phyloP scores from a whole-genome alignment of 805 yeast species.

The Priceomyces haplophilus region DNA sequence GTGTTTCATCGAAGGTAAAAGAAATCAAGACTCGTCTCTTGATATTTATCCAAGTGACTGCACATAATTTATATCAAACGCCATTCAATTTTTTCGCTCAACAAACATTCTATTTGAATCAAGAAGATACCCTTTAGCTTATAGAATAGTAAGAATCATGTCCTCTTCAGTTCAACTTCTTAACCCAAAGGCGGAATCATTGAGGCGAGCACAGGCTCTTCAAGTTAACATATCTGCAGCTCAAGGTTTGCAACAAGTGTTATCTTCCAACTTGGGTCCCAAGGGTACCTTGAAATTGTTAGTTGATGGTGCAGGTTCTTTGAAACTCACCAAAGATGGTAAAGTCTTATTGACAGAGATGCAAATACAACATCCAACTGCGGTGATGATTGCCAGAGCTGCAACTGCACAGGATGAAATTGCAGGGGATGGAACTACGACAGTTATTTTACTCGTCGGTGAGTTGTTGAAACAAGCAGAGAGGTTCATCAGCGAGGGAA shows the following conservation, averaged over 20 bases:
- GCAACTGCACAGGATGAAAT: slow-evolving; percentile 99
- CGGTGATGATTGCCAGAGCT: slow-evolving; percentile 74
- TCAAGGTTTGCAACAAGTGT: slow-evolving; percentile 90
- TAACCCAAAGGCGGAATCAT: slow-evolving; percentile 97
- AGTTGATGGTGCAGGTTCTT: slow-evolving; percentile 94
- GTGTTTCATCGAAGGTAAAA: too few relatives aligned
- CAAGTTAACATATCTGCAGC: slow-evolving; percentile 96
- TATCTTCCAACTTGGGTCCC: slow-evolving; percentile 92
- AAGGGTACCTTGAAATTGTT: slow-evolving; percentile 95
- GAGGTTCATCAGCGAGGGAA: slow-evolving; percentile 86
- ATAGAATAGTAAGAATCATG: slow-evolving; percentile 15
- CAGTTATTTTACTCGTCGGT: slow-evolving; percentile 91
- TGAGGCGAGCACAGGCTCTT: slow-evolving; percentile 91
- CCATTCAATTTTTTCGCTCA: slow-evolving; percentile 4
- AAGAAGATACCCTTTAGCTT: not conserved
- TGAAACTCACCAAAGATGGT: slow-evolving; percentile 96
- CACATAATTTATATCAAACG: not conserved
- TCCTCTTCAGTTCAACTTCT: slow-evolving; percentile 78
- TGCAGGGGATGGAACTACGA: slow-evolving; percentile 98
- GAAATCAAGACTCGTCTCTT: too few relatives aligned
- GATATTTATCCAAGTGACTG: not conserved
- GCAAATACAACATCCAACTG: slow-evolving; percentile 73
- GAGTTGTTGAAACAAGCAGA: slow-evolving; percentile 93
- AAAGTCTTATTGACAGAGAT: slow-evolving; percentile 89
- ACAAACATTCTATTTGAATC: slow-evolving; percentile 2